phyloP scores from a whole-genome alignment of 176 grass and related monocot genomes.

The Stipa capillata region DNA sequence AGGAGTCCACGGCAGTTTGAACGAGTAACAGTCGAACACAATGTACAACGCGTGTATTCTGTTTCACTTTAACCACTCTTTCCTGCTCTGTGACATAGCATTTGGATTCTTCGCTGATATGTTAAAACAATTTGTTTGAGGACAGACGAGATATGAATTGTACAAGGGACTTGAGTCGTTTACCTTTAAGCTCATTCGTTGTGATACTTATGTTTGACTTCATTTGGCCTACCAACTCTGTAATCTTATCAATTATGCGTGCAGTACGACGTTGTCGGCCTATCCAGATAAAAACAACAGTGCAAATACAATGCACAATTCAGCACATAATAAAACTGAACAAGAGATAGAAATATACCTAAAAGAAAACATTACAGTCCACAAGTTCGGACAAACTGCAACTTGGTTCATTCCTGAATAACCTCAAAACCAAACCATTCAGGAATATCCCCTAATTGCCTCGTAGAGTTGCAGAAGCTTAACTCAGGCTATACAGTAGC shows the following conservation, averaged over 20 bases:
- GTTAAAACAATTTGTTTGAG: not conserved
- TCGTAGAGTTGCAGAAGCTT: slow-evolving; percentile 24
- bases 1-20: slow-evolving; percentile 36
- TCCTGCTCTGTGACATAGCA: not conserved
- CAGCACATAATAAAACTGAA: not conserved
- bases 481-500: slow-evolving; percentile 33
- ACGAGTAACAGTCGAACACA: not conserved
- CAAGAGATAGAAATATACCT: not conserved
- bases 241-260: not conserved
- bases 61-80: not conserved
- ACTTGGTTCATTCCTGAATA: slow-evolving; percentile 19
- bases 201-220: not conserved
- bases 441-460: slow-evolving; percentile 19
- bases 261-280: too few species aligned
- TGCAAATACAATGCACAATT: not conserved
- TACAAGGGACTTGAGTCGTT: not conserved
- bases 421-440: slow-evolving; percentile 36
- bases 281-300: not conserved
- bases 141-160: not conserved
- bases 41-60: not conserved
- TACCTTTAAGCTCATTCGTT: not conserved
- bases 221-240: not conserved
- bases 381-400: slow-evolving; percentile 15
- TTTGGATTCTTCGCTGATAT: not conserved
- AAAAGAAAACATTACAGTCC: not conserved